These are phyloP conservation scores for Fistulinella staudtii DNA, from an alignment of 1,284 basidiomycete genomes.

Conservation along the genomic window DNA sequence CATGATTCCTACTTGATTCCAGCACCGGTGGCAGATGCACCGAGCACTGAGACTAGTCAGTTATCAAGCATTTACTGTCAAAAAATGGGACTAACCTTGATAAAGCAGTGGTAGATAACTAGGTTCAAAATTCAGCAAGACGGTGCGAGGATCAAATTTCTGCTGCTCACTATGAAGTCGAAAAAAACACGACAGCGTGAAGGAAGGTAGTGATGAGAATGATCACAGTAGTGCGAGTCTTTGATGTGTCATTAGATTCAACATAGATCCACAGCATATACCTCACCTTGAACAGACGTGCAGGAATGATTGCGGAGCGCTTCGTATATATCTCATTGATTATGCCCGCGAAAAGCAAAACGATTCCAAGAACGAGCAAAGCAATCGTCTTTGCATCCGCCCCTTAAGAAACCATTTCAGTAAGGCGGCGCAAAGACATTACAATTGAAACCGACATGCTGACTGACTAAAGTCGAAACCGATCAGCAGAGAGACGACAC, in stretches of 20 bases:
- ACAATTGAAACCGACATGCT: conserved; percentile 44
- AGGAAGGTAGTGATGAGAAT: conserved; percentile 61
- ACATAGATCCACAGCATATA: not conserved
- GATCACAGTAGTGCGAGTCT: conserved; percentile 73
- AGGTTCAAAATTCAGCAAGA: conserved; percentile 7
- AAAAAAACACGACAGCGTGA: conserved; percentile 68
- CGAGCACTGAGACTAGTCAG: conserved; percentile 48
- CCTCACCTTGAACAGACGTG: conserved; percentile 68
- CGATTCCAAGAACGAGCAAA: conserved; percentile 64
- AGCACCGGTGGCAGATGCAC: conserved; percentile 69
- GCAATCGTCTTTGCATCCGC: conserved; percentile 59
- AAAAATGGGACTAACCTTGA: conserved; percentile 39
- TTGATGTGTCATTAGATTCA: not conserved
- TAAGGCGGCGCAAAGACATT: not conserved
- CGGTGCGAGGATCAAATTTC: conserved; percentile 1
- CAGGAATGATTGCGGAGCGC: conserved; percentile 77
- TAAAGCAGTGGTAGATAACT: conserved; percentile 77
- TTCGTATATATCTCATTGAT: conserved; percentile 70
- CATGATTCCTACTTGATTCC: conserved; percentile 55
- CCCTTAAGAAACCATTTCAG: conserved; percentile 23
- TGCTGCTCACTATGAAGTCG: conserved; percentile 28
- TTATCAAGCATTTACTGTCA: not conserved
- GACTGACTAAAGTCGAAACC: conserved; percentile 79
- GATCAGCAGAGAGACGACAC: conserved; percentile 77
- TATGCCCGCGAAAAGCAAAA: conserved; percentile 52